phyloP scores from a whole-genome alignment of 1,284 basidiomycete genomes.

The Boletus nobilissimus region DNA sequence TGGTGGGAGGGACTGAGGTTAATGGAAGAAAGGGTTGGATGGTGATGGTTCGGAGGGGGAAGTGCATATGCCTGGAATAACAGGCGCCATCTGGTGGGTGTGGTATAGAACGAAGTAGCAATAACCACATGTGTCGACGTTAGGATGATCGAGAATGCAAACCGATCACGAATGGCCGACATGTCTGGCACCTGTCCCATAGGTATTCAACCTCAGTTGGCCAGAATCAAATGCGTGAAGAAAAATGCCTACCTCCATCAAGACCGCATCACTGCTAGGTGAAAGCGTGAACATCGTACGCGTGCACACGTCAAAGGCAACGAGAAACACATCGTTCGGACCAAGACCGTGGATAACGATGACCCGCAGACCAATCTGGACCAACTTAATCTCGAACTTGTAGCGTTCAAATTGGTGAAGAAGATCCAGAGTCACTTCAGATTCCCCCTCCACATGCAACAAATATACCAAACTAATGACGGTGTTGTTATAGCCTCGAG shows the following conservation, averaged over 20 bases:
- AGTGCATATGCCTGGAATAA: conserved; percentile 30
- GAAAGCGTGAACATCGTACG: conserved; percentile 17
- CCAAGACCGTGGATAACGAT: conserved; percentile 20
- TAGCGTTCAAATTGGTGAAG: conserved; percentile 24
- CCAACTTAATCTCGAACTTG: conserved; percentile 1
- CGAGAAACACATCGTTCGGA: not conserved
- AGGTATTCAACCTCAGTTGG: not conserved
- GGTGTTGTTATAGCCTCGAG: not conserved
- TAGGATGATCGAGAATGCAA: conserved; percentile 16
- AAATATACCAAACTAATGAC: conserved; percentile 28
- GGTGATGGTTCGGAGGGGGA: not conserved
- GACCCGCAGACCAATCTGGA: conserved; percentile 34
- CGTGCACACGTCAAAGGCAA: conserved; percentile 33
- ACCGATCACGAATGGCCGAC: not conserved
- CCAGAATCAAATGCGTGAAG: not conserved
- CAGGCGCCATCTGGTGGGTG: conserved; percentile 16
- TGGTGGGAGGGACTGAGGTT: conserved; percentile 26
- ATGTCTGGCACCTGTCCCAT: not conserved
- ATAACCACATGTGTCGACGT: conserved; percentile 38
- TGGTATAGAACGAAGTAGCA: conserved; percentile 12
- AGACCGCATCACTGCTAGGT: not conserved
- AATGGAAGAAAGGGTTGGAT: not conserved
- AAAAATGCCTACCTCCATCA: not conserved
- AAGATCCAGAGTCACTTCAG: conserved; percentile 28
- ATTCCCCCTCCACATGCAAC: conserved; percentile 11